Percentiles rank a stretch among this genome's conserved stretches.
These are phyloP conservation scores for Medakamo hakoo DNA, from an alignment of 139 green algal genomes.

Conservation along the genomic window DNA sequence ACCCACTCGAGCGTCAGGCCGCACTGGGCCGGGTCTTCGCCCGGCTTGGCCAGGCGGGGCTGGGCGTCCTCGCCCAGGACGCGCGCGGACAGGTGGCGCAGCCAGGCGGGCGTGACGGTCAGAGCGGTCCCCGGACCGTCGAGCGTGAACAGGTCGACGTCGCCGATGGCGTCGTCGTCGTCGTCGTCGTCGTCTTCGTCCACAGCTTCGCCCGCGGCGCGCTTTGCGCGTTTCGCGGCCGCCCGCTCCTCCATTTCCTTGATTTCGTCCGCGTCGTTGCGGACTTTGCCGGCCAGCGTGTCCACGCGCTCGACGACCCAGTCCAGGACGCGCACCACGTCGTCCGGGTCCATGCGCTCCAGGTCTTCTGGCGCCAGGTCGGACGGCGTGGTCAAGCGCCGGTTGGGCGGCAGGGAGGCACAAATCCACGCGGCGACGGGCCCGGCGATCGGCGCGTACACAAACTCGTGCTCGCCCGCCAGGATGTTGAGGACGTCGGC, in stretches of 20 bases:
- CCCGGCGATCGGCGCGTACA: slow-evolving; percentile 43
- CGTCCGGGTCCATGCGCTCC: slow-evolving; percentile 42
- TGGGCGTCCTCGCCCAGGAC: slow-evolving; percentile 65
- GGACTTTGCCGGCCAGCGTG: slow-evolving; percentile 45
- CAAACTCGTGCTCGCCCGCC: slow-evolving; percentile 57
- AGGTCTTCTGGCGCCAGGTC: slow-evolving; percentile 67
- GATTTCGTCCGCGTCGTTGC: slow-evolving; percentile 42
- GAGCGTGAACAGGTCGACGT: slow-evolving; percentile 70
- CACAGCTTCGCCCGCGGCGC: slow-evolving; percentile 4
- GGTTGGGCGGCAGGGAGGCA: slow-evolving; percentile 36
- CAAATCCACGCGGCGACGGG: slow-evolving; percentile 51
- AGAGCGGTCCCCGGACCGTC: slow-evolving; percentile 22
- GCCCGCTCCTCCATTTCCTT: no score
- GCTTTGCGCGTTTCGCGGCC: no score
- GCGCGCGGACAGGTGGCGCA: slow-evolving; percentile 57
- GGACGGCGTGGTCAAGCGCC: slow-evolving; percentile 24
- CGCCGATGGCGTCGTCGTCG: slow-evolving; percentile 56
- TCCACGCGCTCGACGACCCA: slow-evolving; percentile 75
- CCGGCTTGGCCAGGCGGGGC: slow-evolving; percentile 36
- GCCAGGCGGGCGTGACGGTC: slow-evolving; percentile 59
- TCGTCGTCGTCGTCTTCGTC: slow-evolving; percentile 4
- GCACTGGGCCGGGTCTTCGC: slow-evolving; percentile 37
- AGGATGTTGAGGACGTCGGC: slow-evolving; percentile 48
- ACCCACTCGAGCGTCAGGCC: slow-evolving; percentile 80
- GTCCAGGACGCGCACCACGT: slow-evolving; percentile 47